Base-by-base conservation (phyloP, 2,329 filamentous ascomycete species). In the Aspergillus sp. region DNA sequence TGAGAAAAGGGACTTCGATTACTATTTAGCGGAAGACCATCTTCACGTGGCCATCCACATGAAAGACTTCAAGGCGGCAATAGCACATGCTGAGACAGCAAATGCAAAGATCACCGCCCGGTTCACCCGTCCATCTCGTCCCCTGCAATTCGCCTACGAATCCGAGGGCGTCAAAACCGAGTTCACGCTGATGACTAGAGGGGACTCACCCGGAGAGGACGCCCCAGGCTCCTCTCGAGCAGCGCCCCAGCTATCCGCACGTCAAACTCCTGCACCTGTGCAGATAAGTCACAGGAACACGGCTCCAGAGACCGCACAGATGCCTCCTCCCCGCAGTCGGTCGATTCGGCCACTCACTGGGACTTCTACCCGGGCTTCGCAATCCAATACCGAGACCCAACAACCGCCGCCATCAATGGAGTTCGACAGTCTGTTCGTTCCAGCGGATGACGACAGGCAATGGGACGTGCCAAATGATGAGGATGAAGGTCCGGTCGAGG, bases 51-150 rank as follows among this genome's bases (percentile, higher is more conserved):
- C 85, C 53, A 87, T 88, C 64, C 86, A 81, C 66, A 81, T 88
- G 58, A 88, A 86, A 69, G 86, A 89, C 70, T 89, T 89, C 77
- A 86, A 85, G 68, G 83, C 86, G 7, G 84, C 87, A 25, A 84
- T 88, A 23, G 77, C 81, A 1, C 86, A 89, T 69, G 86, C 86
- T 6, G 85, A 87, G 62, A 84, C 84, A 1, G 75, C 86, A 32
- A 82, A 82, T 66, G 80, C 80, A 2, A 78, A 76, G 6, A 76
- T 89, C 11, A 83, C 80, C 39, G 85, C 85, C 36, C 80, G 79
- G 57, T 88, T 87, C 67, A 88, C 86, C 2, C 78, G 80, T 21
- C 85, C 86, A 4, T 84, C 80, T 36, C 80, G 84, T 30, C 86
- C 86, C 3, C 70, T 88, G 63, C 86, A 88, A 63, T 82, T 89